Percentiles rank a stretch among this genome's conserved stretches.
Conservation (phyloP, 805 yeast genomes). For the Starmera quercuum region DNA sequence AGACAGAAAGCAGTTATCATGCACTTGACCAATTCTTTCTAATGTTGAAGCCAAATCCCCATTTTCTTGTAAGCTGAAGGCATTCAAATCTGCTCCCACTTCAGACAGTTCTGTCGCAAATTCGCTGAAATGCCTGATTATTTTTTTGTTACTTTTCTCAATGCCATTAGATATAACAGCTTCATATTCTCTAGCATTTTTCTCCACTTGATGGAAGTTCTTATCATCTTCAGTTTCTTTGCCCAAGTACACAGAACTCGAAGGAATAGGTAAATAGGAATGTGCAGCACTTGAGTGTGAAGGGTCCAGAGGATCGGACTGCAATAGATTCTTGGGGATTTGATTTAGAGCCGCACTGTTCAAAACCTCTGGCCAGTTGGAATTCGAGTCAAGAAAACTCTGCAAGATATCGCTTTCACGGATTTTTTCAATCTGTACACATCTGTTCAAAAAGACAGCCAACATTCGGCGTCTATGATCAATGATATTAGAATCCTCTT, state of each 20-base stretch:
- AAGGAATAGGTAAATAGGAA: slow-evolving; percentile 55
- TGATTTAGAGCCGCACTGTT: slow-evolving; percentile 44
- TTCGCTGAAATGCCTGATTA: slow-evolving; percentile 42
- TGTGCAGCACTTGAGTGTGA: slow-evolving; percentile 50
- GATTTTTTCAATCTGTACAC: slow-evolving; percentile 51
- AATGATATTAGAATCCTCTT: slow-evolving; percentile 36
- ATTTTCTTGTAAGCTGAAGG: slow-evolving; percentile 43
- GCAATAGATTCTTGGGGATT: slow-evolving; percentile 45
- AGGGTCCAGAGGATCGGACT: slow-evolving; percentile 58
- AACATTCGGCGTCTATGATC: slow-evolving; percentile 75
- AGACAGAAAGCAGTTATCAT: slow-evolving; percentile 62
- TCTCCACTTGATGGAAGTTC: slow-evolving; percentile 34
- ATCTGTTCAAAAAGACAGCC: slow-evolving; percentile 73
- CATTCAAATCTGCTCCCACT: slow-evolving; percentile 60
- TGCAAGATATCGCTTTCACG: slow-evolving; percentile 58
- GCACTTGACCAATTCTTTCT: slow-evolving; percentile 80
- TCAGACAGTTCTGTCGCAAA: slow-evolving; percentile 61
- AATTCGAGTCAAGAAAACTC: slow-evolving; percentile 81
- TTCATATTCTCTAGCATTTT: slow-evolving; percentile 37
- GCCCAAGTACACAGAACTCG: slow-evolving; percentile 21
- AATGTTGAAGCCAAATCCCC: slow-evolving; percentile 39
- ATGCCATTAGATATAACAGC: slow-evolving; percentile 36
- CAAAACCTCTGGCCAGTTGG: slow-evolving; percentile 81
- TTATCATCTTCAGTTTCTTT: slow-evolving; percentile 27
- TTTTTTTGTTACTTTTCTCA: slow-evolving; percentile 49